phyloP scores from a whole-genome alignment of 192 early-diverging fungal genomes.

The Coemansia sp. region DNA sequence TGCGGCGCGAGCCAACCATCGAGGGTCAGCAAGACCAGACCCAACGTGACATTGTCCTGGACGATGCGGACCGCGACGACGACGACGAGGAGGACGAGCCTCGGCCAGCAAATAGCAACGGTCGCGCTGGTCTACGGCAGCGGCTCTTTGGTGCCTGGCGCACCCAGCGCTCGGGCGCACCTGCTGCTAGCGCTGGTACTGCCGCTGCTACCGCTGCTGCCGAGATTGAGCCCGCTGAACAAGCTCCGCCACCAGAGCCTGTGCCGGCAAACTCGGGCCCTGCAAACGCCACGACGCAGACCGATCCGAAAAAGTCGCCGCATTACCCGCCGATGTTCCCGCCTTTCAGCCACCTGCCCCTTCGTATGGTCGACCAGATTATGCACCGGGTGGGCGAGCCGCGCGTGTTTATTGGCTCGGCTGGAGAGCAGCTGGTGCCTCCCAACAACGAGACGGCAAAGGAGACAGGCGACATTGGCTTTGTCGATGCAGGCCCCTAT shows the following conservation, averaged over 20 bases:
- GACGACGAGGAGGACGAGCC: conserved; percentile 1
- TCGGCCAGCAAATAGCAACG: not conserved
- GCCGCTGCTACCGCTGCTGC: not conserved
- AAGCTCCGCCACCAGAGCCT: not conserved
- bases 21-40: not conserved
- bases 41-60: not conserved
- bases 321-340: conserved; percentile 40
- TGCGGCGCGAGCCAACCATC: conserved; percentile 14
- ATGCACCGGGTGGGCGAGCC: conserved; percentile 51
- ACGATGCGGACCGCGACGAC: not conserved
- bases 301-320: not conserved
- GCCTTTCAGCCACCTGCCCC: conserved; percentile 51
- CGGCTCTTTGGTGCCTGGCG: conserved; percentile 24
- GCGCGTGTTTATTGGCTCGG: conserved; percentile 41
- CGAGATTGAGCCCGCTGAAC: not conserved
- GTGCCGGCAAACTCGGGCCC: not conserved
- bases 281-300: not conserved
- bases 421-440: conserved; percentile 23
- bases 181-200: not conserved
- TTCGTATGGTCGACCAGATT: conserved; percentile 29
- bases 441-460: conserved; percentile 8
- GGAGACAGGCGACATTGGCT: conserved; percentile 5
- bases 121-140: conserved; percentile 1
- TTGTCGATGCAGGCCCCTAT: conserved; percentile 34
- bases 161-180: not conserved